Evolutionary conservation across 2,329 filamentous ascomycete species (phyloP).

Genomic region (Stemphylium lycopersici): DNA sequence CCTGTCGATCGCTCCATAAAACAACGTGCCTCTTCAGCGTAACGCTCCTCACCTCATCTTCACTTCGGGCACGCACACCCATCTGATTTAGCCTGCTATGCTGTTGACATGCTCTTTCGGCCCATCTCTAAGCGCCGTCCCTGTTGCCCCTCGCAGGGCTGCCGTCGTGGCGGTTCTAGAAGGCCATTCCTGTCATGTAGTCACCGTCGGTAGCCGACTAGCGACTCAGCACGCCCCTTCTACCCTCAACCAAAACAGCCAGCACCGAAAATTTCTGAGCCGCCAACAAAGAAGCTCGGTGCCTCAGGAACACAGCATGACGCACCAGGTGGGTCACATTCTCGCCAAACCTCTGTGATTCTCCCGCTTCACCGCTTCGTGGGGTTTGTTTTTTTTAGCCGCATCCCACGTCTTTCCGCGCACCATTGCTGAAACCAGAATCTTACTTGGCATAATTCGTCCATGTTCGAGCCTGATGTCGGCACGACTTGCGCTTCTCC

Average conservation of each 20-base stretch:
- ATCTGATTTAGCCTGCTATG: conserved; percentile 17
- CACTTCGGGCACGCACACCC: conserved; percentile 8
- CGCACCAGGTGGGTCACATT: conserved; percentile 25
- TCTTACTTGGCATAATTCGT: conserved; percentile 14
- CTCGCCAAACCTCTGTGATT: conserved; percentile 20
- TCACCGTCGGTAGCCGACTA: conserved; percentile 31
- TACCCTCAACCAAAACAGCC: conserved; percentile 18
- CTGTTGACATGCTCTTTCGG: conserved; percentile 24
- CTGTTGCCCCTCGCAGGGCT: conserved; percentile 16
- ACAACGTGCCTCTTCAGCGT: conserved; percentile 22
- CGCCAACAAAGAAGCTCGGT: conserved; percentile 24
- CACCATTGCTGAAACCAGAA: conserved; percentile 11
- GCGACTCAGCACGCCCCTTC: conserved; percentile 29
- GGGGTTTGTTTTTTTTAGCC: conserved; percentile 35
- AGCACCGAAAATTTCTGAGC: conserved; percentile 24
- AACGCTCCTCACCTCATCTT: conserved; percentile 23
- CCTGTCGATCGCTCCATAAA: conserved; percentile 31
- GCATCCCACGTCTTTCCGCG: conserved; percentile 28
- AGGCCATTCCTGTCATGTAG: conserved; percentile 13
- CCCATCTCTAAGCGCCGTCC: conserved; percentile 10
- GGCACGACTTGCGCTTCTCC: conserved; percentile 9
- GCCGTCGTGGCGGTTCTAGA: conserved; percentile 26
- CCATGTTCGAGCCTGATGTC: conserved; percentile 8
- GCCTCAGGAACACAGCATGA: conserved; percentile 28
- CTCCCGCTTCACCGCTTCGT: conserved; percentile 42